Evolutionary conservation across 768 basidiomycete species (phyloP).

Genomic region (Tylopilus rubrobrunneus): DNA sequence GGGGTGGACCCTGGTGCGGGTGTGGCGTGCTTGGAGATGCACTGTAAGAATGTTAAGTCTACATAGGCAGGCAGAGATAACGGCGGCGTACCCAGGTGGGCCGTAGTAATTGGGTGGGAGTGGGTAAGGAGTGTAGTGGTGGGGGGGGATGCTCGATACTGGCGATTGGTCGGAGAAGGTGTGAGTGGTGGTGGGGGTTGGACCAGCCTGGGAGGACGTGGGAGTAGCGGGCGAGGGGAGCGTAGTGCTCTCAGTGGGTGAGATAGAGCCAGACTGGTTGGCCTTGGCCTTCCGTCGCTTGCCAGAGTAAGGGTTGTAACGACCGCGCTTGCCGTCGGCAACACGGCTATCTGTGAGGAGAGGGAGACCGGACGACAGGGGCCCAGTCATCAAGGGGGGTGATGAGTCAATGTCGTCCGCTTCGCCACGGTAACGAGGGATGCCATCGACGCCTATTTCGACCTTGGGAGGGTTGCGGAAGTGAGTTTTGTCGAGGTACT

Average conservation of each 20-base stretch:
- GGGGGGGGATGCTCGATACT: slow-evolving; percentile 22
- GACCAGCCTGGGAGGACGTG: slow-evolving; percentile 24
- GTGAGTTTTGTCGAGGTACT: slow-evolving; percentile 86
- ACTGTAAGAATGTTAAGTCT: slow-evolving; percentile 16
- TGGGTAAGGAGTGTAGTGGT: slow-evolving; percentile 33
- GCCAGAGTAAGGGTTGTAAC: slow-evolving; percentile 41
- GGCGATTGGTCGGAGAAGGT: slow-evolving; percentile 29
- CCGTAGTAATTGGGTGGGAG: slow-evolving; percentile 32
- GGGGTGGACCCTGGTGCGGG: slow-evolving; percentile 19
- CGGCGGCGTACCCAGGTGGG: slow-evolving; percentile 21
- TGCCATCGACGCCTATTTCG: slow-evolving; percentile 79
- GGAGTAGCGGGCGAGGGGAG: slow-evolving; percentile 31
- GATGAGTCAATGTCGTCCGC: slow-evolving; percentile 65
- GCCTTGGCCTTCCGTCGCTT: slow-evolving; percentile 41
- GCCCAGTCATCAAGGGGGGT: slow-evolving; percentile 37
- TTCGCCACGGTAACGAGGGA: slow-evolving; percentile 78
- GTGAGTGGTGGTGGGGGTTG: slow-evolving; percentile 18
- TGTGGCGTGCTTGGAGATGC: slow-evolving; percentile 21
- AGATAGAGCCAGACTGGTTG: slow-evolving; percentile 24
- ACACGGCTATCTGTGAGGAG: slow-evolving; percentile 47
- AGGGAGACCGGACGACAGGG: slow-evolving; percentile 44
- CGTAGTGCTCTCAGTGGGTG: slow-evolving; percentile 25
- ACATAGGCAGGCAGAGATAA: slow-evolving; percentile 1
- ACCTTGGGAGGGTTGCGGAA: slow-evolving; percentile 90
- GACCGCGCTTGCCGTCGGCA: slow-evolving; percentile 42